Conservation (phyloP, 305 asterid species). For the Ajuga reptans region DNA sequence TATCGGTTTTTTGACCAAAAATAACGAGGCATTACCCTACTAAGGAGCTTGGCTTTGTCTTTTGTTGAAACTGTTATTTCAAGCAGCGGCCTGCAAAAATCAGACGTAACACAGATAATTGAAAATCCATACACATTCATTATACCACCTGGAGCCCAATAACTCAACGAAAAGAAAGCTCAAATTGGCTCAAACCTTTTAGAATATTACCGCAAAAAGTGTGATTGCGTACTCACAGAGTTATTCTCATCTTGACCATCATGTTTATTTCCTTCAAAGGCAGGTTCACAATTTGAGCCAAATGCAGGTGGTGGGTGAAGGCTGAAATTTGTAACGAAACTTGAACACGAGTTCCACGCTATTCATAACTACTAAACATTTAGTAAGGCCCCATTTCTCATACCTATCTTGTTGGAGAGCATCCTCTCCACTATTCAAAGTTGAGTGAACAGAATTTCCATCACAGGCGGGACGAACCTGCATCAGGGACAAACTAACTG, state of each 20-base stretch:
- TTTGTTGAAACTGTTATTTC: conserved; percentile 75
- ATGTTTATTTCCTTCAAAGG: conserved; percentile 31
- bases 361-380: not conserved
- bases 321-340: conserved; percentile 30
- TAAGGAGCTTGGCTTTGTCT: conserved; percentile 89
- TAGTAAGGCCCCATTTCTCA: conserved; percentile 24
- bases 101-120: not conserved
- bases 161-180: conserved; percentile 22
- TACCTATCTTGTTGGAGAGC: conserved; percentile 31
- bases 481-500: conserved; percentile 19
- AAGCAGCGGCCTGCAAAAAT: conserved; percentile 50
- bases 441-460: conserved; percentile 42
- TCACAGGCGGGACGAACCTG: conserved; percentile 49
- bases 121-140: not conserved
- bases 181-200: conserved; percentile 57
- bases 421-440: conserved; percentile 30
- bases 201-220: conserved; percentile 58
- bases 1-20: not conserved
- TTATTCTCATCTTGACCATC: conserved; percentile 39
- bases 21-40: conserved; percentile 41
- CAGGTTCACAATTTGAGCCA: conserved; percentile 44
- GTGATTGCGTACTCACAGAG: conserved; percentile 48
- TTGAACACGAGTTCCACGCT: not conserved
- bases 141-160: not conserved
- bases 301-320: conserved; percentile 65